Evolutionary conservation across 176 grass and related monocot species (phyloP).

Genomic region (Alopecurus myosuroides): DNA sequence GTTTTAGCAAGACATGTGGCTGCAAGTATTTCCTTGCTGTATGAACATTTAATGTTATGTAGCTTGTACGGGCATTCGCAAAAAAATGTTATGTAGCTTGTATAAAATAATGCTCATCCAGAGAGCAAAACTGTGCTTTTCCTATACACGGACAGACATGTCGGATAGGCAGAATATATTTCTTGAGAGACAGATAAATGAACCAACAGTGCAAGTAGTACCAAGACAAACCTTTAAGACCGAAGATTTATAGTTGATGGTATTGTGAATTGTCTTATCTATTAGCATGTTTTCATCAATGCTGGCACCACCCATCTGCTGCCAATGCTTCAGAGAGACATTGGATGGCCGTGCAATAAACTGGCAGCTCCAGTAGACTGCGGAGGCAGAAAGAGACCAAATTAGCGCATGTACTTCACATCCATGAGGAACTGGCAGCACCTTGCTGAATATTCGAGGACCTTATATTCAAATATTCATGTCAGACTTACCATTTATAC

Average conservation of each 20-base stretch:
- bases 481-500: conserved; percentile 62
- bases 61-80: no score
- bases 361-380: conserved; percentile 95
- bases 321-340: conserved; percentile 88
- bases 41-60: background rate
- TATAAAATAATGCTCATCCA: background rate
- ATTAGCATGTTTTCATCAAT: conserved; percentile 89
- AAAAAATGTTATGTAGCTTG: background rate
- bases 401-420: background rate
- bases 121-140: background rate
- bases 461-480: background rate
- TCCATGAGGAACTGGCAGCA: background rate
- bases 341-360: conserved; percentile 90
- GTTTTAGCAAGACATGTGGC: background rate
- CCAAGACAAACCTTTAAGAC: conserved; percentile 69
- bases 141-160: background rate
- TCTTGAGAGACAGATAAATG: conserved; percentile 2
- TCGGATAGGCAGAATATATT: background rate
- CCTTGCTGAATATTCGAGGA: background rate
- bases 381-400: conserved; percentile 18
- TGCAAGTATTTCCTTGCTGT: background rate
- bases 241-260: conserved; percentile 68
- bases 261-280: conserved; percentile 83
- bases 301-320: conserved; percentile 77
- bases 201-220: background rate